Evolutionary conservation across 2,329 filamentous ascomycete genomes (phyloP), one percentile per base, ranked within the genome.

Genomic region (Colletotrichum chlorophyti): DNA sequence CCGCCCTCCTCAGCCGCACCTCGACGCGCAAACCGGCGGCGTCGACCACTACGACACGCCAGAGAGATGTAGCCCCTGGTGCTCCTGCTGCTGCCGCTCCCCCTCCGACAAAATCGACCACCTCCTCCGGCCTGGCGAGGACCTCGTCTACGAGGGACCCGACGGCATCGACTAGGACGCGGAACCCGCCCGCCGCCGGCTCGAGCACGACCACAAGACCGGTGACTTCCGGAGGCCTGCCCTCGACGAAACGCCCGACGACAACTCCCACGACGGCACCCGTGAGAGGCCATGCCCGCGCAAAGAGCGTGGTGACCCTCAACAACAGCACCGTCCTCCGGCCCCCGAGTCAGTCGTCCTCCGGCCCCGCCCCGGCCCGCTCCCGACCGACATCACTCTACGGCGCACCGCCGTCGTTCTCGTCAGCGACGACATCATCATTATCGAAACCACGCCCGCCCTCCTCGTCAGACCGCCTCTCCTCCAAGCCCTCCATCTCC

Each of bases 221-320:
- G 3, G 69, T 68, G 1, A 68, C 70, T 1, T 69, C 68, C 2
- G 65, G 68, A 4, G 67, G 69, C 2, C 41, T 68, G 5, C 64
- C 69, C 9, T 38, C 65, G 10, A 27, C 46, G 5, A 53, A 17
- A 19, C 27, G 19, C 40, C 24, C 26, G 10, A 21, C 43, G 3
- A 17, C 32, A n/a, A 35, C 65, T 6, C 38, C 50, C 21, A 50
- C 63, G 19, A 41, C 62, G 40, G 63, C 51, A 29, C 53, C 67
- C 19, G 29, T 54, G 4, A 19, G 52, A 10, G 68, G 67, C 14
- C 77, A 79, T 59, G 42, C 67, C 9, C 72, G 77, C 43, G 71
- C 76, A n/a, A 76, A 71, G 63, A 78, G 76, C n/a, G 74, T 72
- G 5, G 72, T 72, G 5, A 61, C 70, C 5, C 71, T 78, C 12